Evolutionary conservation across 108 stramenopile species (phyloP), one percentile per base, ranked within the genome.

Genomic region (Parmales sp.): DNA sequence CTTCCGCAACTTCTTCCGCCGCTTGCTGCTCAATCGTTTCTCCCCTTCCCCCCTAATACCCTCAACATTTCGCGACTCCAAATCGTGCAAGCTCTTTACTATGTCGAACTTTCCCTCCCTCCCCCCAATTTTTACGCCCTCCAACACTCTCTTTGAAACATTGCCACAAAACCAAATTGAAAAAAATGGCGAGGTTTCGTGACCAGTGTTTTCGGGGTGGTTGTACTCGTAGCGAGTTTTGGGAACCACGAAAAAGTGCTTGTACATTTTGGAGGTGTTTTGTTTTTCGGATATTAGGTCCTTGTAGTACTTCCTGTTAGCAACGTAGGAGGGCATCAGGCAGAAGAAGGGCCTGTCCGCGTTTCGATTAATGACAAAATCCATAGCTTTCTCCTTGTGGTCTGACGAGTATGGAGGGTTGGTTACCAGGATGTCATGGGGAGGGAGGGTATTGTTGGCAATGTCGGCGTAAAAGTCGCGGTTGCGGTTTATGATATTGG

Each of bases 341-440:
- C 91, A 48, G 45, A 87, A 85, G 72, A 91, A 94, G 8, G 89
- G 85, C 11, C 69, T 77, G 6, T 48, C 60, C 18, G 69, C n/a
- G 18, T 34, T 23, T 20, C 60, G n/a, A 26, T 44, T 66, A 0
- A 83, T 49, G 26, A 81, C 84, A 78, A 79, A 94, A 50, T 86
- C 73, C 6, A 94, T 54, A 65, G 88, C 88, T 29, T 67, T 54
- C 65, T 86, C 83, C 74, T 94, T 94, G 79, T 94, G 93, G 51
- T 89, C 65, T 39, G 83, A 85, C 18, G 83, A 84, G 72, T 89
- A 94, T 2, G 93, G 93, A 44, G 93, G 93, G 85, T 94, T 94
- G 46, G 93, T 94, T 0, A 94, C 76, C n/a, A 94, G 60, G 0
- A 78, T 80, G 64, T 91, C 80, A 69, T 88, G 71, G 36, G 68